Evolutionary conservation across 352 stramenopile species (phyloP).

Genomic region (Phytopythium mirpurense): DNA sequence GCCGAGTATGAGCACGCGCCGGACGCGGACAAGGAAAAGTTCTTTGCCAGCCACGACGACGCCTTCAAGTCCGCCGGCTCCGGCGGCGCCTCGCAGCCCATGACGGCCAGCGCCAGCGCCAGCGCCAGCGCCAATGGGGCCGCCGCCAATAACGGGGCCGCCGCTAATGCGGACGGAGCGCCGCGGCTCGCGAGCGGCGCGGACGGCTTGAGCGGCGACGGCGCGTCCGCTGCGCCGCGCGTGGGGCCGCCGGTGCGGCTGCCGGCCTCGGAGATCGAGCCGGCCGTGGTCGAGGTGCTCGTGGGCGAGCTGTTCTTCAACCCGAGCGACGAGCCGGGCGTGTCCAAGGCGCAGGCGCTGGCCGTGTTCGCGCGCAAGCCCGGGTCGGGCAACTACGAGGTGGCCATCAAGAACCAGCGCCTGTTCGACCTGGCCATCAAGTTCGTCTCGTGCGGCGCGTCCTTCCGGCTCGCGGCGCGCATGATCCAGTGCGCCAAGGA

Average conservation of each 20-base stretch:
- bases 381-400: constrained; percentile 35
- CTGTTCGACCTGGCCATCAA: constrained; percentile 60
- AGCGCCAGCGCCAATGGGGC: neutral
- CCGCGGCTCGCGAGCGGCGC: no score
- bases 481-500: constrained; percentile 56
- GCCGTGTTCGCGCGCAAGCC: constrained; percentile 43
- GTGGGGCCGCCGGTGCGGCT: constrained; percentile 39
- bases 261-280: constrained; percentile 51
- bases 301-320: constrained; percentile 51
- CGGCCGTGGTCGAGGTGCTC: constrained; percentile 44
- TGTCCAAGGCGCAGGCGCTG: constrained; percentile 35
- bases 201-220: no score
- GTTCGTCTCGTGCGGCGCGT: constrained; percentile 52
- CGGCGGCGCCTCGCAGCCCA: no score
- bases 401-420: constrained; percentile 58
- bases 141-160: no score
- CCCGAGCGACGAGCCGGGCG: constrained; percentile 28
- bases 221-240: constrained; percentile 11
- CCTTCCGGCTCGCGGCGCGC: constrained; percentile 43
- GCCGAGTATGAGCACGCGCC: constrained; percentile 50
- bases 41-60: constrained; percentile 37
- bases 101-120: constrained; percentile 8
- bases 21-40: constrained; percentile 47
- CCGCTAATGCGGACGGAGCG: no score
- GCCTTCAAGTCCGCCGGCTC: constrained; percentile 25